A percentile compares a stretch with the other conserved stretches of the same genome.
Evolutionary conservation across 768 basidiomycete genomes (phyloP).

Genomic region (Mrakia frigida): DNA sequence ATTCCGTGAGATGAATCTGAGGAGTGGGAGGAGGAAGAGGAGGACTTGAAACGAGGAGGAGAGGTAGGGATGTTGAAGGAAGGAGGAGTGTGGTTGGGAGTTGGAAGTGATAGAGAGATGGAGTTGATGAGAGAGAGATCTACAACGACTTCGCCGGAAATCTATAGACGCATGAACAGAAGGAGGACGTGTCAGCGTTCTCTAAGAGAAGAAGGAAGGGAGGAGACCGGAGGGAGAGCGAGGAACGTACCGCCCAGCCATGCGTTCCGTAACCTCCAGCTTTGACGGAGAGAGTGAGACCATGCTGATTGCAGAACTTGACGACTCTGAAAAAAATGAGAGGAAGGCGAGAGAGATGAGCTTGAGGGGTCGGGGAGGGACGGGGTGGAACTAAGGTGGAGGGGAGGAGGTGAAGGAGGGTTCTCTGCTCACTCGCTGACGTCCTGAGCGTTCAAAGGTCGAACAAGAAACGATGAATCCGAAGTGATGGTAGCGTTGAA

Average conservation of each 20-base stretch:
- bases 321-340: slow-evolving; percentile 52
- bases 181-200: background rate
- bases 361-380: background rate
- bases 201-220: background rate
- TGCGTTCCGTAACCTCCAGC: slow-evolving; percentile 88
- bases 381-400: background rate
- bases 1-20: slow-evolving; percentile 50
- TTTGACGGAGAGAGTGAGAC: slow-evolving; percentile 70
- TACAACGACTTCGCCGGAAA: slow-evolving; percentile 77
- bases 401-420: background rate
- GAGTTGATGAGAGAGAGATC: slow-evolving; percentile 68
- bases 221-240: background rate
- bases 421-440: slow-evolving; percentile 62
- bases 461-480: slow-evolving; percentile 54
- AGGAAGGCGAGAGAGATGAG: background rate
- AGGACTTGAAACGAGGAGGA: slow-evolving; percentile 35
- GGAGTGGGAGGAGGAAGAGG: slow-evolving; percentile 25
- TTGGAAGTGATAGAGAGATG: slow-evolving; percentile 57
- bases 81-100: slow-evolving; percentile 16
- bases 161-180: slow-evolving; percentile 37
- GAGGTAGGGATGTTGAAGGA: slow-evolving; percentile 30
- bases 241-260: slow-evolving; percentile 60
- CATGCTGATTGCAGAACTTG: slow-evolving; percentile 65
- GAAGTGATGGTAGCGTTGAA: slow-evolving; percentile 74
- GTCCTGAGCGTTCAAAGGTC: slow-evolving; percentile 72